phyloP scores from a whole-genome alignment of 441 rosid species.

The Arabidopsis lyrata region DNA sequence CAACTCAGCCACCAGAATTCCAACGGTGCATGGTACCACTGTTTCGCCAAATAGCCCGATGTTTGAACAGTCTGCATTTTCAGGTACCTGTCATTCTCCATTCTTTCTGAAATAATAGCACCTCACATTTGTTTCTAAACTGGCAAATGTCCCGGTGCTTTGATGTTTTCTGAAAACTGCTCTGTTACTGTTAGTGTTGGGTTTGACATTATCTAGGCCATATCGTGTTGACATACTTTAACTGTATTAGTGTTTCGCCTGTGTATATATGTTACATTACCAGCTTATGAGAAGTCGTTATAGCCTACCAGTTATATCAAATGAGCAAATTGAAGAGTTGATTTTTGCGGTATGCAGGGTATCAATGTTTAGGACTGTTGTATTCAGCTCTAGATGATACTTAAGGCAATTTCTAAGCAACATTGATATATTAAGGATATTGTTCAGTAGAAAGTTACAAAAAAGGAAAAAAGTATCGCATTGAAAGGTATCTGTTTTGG shows the following conservation, averaged over 20 bases:
- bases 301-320: not conserved
- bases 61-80: slow-evolving; percentile 77
- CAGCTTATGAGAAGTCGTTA: no score
- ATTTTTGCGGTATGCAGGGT: not conserved
- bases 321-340: not conserved
- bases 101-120: not conserved
- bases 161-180: slow-evolving; percentile 12
- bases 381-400: slow-evolving; percentile 12
- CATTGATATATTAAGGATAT: not conserved
- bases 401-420: not conserved
- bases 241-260: no score
- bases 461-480: not conserved
- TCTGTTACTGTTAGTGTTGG: slow-evolving; percentile 11
- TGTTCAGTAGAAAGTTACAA: not conserved
- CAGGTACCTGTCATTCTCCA: slow-evolving; percentile 52
- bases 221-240: no score
- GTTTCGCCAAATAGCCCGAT: slow-evolving; percentile 68
- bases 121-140: slow-evolving; percentile 2
- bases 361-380: slow-evolving; percentile 11
- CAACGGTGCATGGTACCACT: slow-evolving; percentile 74
- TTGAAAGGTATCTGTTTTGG: not conserved
- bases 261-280: no score
- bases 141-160: not conserved
- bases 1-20: slow-evolving; percentile 74
- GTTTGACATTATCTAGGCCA: not conserved